A percentile compares a stretch with the other conserved stretches of the same genome.
These are phyloP conservation scores for Cladosporium sp. DNA, from an alignment of 2,329 filamentous ascomycete genomes.

Conservation along the genomic window DNA sequence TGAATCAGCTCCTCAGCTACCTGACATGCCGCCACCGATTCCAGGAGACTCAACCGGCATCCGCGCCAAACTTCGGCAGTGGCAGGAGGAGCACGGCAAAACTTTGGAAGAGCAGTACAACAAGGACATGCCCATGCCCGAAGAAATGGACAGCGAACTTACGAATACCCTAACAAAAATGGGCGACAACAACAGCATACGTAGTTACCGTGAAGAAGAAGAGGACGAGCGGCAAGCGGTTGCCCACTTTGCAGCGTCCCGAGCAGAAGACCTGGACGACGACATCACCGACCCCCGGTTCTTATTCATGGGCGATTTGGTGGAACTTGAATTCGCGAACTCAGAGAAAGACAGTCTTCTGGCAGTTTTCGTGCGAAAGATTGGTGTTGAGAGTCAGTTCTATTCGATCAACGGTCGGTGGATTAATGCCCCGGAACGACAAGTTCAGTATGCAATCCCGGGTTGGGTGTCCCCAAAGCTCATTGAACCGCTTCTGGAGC, in stretches of 20 bases:
- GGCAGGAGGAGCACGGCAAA: slow-evolving; percentile 38
- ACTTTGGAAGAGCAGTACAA: slow-evolving; percentile 11
- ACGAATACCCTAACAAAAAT: slow-evolving; percentile 27
- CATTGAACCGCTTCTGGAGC: slow-evolving; percentile 43
- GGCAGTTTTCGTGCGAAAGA: slow-evolving; percentile 42
- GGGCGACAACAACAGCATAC: slow-evolving; percentile 23
- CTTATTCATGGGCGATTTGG: slow-evolving; percentile 43
- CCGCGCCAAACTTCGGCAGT: slow-evolving; percentile 33
- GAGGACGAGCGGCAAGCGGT: slow-evolving; percentile 21
- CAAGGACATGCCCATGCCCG: slow-evolving; percentile 16
- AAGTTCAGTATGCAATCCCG: slow-evolving; percentile 45
- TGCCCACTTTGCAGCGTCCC: slow-evolving; percentile 15
- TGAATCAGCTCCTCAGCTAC: not conserved
- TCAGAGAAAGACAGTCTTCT: slow-evolving; percentile 37
- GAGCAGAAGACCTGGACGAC: slow-evolving; percentile 26
- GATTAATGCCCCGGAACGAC: slow-evolving; percentile 33
- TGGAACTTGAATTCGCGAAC: slow-evolving; percentile 35
- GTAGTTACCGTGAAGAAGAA: slow-evolving; percentile 18
- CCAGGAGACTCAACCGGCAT: slow-evolving; percentile 23
- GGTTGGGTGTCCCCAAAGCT: slow-evolving; percentile 41
- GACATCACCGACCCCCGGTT: slow-evolving; percentile 28
- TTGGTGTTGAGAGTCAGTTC: slow-evolving; percentile 37
- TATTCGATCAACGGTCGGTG: slow-evolving; percentile 47
- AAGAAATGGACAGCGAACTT: slow-evolving; percentile 20
- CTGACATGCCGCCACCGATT: not conserved